Evolutionary conservation across 2,329 filamentous ascomycete species (phyloP), one percentile per base, ranked within the genome.

Genomic region (Stromatinia cepivora): DNA sequence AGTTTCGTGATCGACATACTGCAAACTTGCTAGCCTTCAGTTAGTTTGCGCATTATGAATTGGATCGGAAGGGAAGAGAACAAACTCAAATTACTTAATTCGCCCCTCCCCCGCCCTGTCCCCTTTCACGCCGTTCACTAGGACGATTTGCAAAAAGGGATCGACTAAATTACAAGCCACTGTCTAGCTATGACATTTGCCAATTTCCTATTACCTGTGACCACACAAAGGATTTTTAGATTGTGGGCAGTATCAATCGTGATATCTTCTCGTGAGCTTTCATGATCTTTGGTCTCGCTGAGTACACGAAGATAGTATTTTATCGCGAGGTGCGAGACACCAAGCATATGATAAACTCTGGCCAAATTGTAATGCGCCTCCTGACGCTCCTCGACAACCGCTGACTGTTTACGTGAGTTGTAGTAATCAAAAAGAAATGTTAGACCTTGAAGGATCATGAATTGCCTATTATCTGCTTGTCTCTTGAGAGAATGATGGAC

Each of bases 401-500:
- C 58, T 46, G 79, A 78, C 11, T 76, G 74, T 4, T 81, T 81
- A 36, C 91, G 84, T 31, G 36, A 87, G 77, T 87, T 83, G 73
- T 91, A 90, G 80, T 96, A 97, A 48, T 87, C 83, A 69, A 90
- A 87, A 69, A 98, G 81, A 76, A 97, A 97, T 0, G 89, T 84
- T 64, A 97, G 85, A 0, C 93, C 95, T 78, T 98, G 94, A 72
- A 92, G 84, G 54, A 97, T 88, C 53, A 93, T 87, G 77, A 92
- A 94, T 77, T 98, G 94, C 1, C 95, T 85, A 78, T 98, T 98
- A 61, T 94, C 92, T 0, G 91, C 89, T 79, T 97, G 92, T 2
- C 94, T 87, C 79, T 98, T 97, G 76, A 97, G 86, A 0, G 91
- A 90, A 78, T 95, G 91, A 78, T 97, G 92, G 52, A 97, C 87